phyloP scores from a whole-genome alignment of 2,329 filamentous ascomycete genomes.

The Cordyceps cateniannulata region DNA sequence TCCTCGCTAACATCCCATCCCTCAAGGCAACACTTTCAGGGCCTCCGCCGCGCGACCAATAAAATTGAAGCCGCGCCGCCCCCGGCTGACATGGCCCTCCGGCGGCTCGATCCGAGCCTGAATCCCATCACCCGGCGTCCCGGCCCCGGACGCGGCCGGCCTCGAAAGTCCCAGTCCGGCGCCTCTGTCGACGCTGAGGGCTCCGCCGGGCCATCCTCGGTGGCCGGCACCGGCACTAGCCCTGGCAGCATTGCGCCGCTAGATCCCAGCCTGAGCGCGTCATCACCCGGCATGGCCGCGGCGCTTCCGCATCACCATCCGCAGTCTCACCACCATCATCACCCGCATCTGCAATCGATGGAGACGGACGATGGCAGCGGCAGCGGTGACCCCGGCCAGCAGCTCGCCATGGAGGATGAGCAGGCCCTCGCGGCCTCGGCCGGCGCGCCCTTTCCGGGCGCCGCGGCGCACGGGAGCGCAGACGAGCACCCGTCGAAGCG shows the following conservation, averaged over 20 bases:
- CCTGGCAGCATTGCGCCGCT: no score
- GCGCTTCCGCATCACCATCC: background rate
- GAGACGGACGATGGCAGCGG: background rate
- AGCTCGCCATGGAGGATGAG: constrained; percentile 5
- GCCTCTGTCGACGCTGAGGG: background rate
- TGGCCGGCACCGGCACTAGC: background rate
- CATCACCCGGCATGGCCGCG: background rate
- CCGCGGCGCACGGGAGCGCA: background rate
- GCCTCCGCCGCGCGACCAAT: constrained; percentile 48
- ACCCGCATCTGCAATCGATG: background rate
- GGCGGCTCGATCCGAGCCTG: constrained; percentile 42
- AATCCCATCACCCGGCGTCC: constrained; percentile 57
- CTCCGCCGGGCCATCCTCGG: background rate
- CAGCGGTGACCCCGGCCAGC: background rate
- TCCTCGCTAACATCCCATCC: background rate
- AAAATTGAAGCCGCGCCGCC: constrained; percentile 39
- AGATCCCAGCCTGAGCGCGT: background rate
- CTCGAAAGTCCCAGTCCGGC: constrained; percentile 32
- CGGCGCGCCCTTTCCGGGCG: background rate
- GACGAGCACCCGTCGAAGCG: constrained; percentile 35
- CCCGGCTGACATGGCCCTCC: constrained; percentile 25
- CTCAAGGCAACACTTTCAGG: constrained; percentile 54
- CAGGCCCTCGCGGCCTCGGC: constrained; percentile 1
- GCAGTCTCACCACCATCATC: no score
- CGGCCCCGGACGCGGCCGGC: constrained; percentile 50